Percentiles rank a stretch among this genome's conserved stretches.
Evolutionary conservation across 2,329 filamentous ascomycete genomes (phyloP).

Genomic region (Phoma sp.): DNA sequence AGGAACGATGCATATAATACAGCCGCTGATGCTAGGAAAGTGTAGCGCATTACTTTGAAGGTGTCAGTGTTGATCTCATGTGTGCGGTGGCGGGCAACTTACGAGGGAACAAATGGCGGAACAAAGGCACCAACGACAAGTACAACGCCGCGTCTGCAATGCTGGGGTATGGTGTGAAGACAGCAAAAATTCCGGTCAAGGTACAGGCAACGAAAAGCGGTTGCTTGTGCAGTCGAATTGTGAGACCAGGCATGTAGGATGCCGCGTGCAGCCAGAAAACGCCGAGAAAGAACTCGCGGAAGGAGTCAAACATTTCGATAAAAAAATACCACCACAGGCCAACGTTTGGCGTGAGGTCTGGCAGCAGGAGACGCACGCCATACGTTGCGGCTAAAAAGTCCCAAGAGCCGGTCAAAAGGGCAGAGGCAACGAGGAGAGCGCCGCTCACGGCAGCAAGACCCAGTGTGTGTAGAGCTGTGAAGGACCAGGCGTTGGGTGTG

Average conservation of each 20-base stretch:
- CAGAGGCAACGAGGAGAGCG: constrained; percentile 73
- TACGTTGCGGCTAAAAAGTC: constrained; percentile 90
- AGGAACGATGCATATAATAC: constrained; percentile 87
- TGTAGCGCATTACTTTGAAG: constrained; percentile 81
- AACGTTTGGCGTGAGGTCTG: constrained; percentile 92
- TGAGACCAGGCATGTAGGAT: constrained; percentile 86
- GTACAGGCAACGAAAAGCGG: constrained; percentile 84
- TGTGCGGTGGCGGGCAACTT: constrained; percentile 46
- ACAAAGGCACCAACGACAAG: constrained; percentile 80
- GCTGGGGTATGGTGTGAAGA: constrained; percentile 97
- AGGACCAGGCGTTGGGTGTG: constrained; percentile 50
- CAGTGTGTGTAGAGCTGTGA: constrained; percentile 61
- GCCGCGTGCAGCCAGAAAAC: constrained; percentile 97
- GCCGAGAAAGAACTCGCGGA: constrained; percentile 93
- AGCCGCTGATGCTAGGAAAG: constrained; percentile 82
- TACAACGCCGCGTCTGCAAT: constrained; percentile 89
- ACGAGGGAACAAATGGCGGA: constrained; percentile 88
- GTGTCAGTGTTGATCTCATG: constrained; percentile 12
- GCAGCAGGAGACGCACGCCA: constrained; percentile 87
- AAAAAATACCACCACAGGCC: constrained; percentile 99
- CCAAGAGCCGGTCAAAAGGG: constrained; percentile 78
- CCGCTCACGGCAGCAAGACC: constrained; percentile 57
- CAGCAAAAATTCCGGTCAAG: constrained; percentile 86
- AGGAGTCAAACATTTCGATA: constrained; percentile 99
- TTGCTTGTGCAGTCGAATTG: constrained; percentile 80